Conservation (phyloP, 1,139 yeast genomes). For the Pneumocystis canis region DNA sequence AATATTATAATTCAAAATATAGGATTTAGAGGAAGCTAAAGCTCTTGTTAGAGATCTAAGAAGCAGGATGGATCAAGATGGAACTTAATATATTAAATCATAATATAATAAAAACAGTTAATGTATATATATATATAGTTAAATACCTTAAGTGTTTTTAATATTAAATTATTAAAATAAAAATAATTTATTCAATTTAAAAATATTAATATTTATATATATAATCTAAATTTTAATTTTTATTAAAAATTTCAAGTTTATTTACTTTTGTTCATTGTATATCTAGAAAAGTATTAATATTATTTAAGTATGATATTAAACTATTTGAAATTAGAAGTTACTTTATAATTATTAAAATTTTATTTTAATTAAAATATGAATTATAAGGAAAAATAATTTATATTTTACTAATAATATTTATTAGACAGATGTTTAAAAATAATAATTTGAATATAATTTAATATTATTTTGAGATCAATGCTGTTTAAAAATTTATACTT, state of each 20-base stretch:
- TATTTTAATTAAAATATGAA: not conserved
- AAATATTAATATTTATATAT: no score
- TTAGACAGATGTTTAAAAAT: not conserved
- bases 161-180: no score
- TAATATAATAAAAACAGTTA: not conserved
- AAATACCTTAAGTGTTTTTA: not conserved
- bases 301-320: no score
- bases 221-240: not conserved
- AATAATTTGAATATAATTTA: not conserved
- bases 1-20: slow-evolving; percentile 19
- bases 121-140: not conserved
- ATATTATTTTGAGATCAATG: not conserved
- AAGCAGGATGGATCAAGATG: slow-evolving; percentile 12
- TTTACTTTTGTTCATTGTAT: not conserved
- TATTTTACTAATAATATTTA: not conserved
- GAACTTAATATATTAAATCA: not conserved
- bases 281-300: not conserved
- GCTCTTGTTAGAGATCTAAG: slow-evolving; percentile 53
- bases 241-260: not conserved
- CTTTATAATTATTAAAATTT: no score
- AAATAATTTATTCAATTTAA: no score
- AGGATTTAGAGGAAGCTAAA: slow-evolving; percentile 80
- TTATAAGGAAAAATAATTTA: not conserved
- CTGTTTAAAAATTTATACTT: not conserved
- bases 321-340: no score